These are phyloP conservation scores for Leptomonas pyrrhocoris DNA, from an alignment of 208 protist species.

Conservation along the genomic window DNA sequence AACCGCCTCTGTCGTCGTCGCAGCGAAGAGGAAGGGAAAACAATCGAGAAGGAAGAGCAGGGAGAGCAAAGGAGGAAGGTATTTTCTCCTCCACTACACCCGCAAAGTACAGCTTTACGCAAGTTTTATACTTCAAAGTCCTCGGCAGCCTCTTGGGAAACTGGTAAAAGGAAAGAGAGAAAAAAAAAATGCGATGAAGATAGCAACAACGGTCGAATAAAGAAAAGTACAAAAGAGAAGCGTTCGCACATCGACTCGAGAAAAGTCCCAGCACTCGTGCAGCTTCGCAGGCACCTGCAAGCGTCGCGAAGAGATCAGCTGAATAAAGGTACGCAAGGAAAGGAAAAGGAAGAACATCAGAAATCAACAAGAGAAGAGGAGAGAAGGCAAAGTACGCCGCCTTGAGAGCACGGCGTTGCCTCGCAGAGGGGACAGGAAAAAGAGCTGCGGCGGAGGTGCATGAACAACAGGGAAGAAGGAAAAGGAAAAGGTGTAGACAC, in stretches of 20 bases:
- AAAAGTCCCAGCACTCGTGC: neutral
- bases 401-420: no score
- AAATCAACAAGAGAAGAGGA: neutral
- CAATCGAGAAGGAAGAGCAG: no score
- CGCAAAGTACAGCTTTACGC: no score
- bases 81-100: no score
- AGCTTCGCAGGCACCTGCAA: no score
- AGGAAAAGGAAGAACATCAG: neutral
- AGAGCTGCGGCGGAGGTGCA: no score
- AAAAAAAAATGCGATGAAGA: slow-evolving; percentile 11
- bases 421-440: no score
- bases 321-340: neutral
- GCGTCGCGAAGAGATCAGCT: no score
- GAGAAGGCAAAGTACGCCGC: neutral
- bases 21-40: no score
- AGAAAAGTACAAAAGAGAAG: neutral
- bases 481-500: neutral
- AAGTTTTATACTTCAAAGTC: no score
- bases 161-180: slow-evolving; percentile 2
- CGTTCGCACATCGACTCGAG: neutral
- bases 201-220: neutral
- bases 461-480: neutral
- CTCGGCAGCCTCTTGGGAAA: neutral
- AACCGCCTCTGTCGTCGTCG: no score
- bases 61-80: no score